Conservation (phyloP, 306 rosid species). For the Ammopiptanthus mongolicus region DNA sequence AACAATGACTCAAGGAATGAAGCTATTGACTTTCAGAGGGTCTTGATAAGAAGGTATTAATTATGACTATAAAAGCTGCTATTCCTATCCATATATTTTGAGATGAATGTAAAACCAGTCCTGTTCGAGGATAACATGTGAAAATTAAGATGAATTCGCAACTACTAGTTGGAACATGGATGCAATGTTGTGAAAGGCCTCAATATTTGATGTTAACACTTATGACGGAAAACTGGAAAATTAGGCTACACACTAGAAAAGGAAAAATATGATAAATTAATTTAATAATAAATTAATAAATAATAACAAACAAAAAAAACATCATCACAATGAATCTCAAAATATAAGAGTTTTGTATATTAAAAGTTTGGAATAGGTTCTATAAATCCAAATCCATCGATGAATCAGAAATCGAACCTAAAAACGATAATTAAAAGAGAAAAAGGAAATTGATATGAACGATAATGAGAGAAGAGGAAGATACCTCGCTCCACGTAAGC, state of each 20-base stretch:
- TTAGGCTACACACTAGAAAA: not conserved
- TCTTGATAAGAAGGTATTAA: too few relatives aligned
- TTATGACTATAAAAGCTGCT: not conserved
- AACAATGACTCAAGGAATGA: not conserved
- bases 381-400: not conserved
- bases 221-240: not conserved
- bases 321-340: not conserved
- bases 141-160: not conserved
- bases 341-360: not conserved
- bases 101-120: not conserved
- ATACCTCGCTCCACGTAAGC: constrained; percentile 53
- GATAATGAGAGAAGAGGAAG: not conserved
- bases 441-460: not conserved
- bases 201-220: not conserved
- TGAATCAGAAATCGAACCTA: not conserved
- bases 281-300: not conserved
- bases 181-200: not conserved
- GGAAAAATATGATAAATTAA: not conserved
- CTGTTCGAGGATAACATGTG: not conserved
- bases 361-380: not conserved
- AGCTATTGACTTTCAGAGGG: not conserved
- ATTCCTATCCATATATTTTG: not conserved
- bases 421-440: not conserved
- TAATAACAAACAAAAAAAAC: not conserved
- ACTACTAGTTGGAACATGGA: not conserved